A percentile compares a stretch with the other conserved stretches of the same genome.
Conservation (phyloP, 208 protist genomes). For the Trypanosoma melophagium region DNA sequence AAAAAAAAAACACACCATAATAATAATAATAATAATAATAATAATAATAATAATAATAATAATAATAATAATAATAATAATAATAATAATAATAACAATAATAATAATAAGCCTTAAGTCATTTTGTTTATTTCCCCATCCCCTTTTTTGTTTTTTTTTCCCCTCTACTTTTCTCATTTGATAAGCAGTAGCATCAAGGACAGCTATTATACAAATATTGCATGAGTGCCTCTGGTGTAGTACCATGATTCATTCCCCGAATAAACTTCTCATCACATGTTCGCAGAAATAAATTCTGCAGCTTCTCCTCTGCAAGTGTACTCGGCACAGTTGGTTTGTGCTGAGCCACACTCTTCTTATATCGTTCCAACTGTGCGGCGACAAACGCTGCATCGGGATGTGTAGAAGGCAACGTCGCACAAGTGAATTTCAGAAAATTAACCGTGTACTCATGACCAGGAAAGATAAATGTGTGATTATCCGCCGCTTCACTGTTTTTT, state of each 20-base stretch:
- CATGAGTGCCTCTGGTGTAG: conserved; percentile 55
- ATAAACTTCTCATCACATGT: conserved; percentile 57
- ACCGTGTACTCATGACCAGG: conserved; percentile 91
- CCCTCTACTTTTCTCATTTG: neutral
- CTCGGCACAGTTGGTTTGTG: conserved; percentile 72
- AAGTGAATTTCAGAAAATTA: conserved; percentile 73
- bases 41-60: no score
- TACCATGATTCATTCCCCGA: conserved; percentile 40
- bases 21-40: neutral
- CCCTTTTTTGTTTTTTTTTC: neutral
- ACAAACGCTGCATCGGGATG: conserved; percentile 47
- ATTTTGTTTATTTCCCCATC: no score
- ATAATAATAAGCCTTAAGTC: no score
- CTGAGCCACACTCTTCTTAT: conserved; percentile 39
- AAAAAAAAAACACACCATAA: no score
- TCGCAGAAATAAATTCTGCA: conserved; percentile 87
- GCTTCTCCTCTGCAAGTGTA: conserved; percentile 79
- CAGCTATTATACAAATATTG: conserved; percentile 80
- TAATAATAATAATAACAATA: neutral
- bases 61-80: no score
- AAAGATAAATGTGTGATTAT: conserved; percentile 69
- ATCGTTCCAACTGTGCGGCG: conserved; percentile 40
- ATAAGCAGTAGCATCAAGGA: no score
- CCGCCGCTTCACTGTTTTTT: conserved; percentile 20
- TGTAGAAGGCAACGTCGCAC: conserved; percentile 22